Evolutionary conservation across 2,329 filamentous ascomycete species (phyloP).

Genomic region (Tolypocladium album): DNA sequence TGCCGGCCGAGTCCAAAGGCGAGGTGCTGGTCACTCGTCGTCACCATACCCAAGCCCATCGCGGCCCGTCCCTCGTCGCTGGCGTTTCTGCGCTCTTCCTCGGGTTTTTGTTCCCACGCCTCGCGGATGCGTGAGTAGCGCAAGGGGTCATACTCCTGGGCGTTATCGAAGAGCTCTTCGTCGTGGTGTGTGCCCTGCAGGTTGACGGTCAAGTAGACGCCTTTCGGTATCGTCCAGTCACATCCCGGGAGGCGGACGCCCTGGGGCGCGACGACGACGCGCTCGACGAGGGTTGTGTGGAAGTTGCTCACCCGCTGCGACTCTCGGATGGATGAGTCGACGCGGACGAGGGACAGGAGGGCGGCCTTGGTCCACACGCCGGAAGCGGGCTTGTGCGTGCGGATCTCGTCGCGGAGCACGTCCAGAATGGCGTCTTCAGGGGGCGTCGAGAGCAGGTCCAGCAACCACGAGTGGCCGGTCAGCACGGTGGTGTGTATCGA

Average conservation of each 20-base stretch:
- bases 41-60: slow-evolving; percentile 36
- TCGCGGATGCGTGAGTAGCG: slow-evolving; percentile 34
- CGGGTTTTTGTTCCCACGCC: slow-evolving; percentile 18
- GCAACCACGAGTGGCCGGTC: slow-evolving; percentile 34
- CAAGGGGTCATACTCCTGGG: slow-evolving; percentile 35
- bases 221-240: slow-evolving; percentile 26
- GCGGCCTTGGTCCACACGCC: slow-evolving; percentile 34
- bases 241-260: slow-evolving; percentile 27
- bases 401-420: slow-evolving; percentile 31
- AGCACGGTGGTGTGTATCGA: slow-evolving; percentile 47
- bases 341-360: slow-evolving; percentile 29
- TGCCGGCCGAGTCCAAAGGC: slow-evolving; percentile 48
- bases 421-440: slow-evolving; percentile 23
- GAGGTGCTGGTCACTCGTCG: slow-evolving; percentile 38
- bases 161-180: slow-evolving; percentile 27
- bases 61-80: slow-evolving; percentile 21
- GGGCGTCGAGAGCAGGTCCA: slow-evolving; percentile 33
- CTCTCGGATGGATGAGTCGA: slow-evolving; percentile 43
- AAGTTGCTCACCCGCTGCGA: slow-evolving; percentile 39
- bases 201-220: slow-evolving; percentile 31
- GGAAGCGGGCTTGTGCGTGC: slow-evolving; percentile 10
- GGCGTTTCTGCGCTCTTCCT: slow-evolving; percentile 15
- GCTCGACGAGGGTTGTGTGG: slow-evolving; percentile 31
- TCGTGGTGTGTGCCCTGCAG: slow-evolving; percentile 36
- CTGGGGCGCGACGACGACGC: slow-evolving; percentile 31